Evolutionary conservation across 108 stramenopile species (phyloP).

Genomic region (Seminavis robusta): DNA sequence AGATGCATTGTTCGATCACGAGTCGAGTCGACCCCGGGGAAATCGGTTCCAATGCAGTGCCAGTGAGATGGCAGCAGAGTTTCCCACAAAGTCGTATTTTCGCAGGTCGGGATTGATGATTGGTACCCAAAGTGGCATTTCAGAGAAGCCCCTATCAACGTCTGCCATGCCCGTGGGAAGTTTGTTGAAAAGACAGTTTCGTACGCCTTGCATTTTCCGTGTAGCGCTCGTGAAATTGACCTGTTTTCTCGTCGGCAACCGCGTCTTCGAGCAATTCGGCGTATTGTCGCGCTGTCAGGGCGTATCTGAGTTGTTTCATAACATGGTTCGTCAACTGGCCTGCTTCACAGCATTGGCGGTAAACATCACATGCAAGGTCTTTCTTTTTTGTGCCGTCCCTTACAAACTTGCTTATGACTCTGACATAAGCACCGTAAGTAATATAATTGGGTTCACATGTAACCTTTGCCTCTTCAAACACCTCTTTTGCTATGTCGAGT

Average conservation of each 20-base stretch:
- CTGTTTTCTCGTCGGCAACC: constrained; percentile 11
- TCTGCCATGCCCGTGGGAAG: no score
- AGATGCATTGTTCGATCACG: no score
- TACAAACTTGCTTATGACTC: constrained; percentile 8
- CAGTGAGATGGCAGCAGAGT: no score
- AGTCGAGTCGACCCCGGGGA: no score
- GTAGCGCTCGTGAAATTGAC: constrained; percentile 6
- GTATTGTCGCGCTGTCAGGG: constrained; percentile 13
- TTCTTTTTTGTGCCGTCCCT: background rate
- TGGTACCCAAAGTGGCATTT: no score
- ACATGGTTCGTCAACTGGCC: constrained; percentile 13
- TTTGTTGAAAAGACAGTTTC: constrained; percentile 5
- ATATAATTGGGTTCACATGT: constrained; percentile 23
- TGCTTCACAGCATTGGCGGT: constrained; percentile 27
- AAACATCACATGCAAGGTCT: no score
- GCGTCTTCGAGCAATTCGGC: constrained; percentile 8
- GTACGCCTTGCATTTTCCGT: constrained; percentile 5
- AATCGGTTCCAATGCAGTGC: no score
- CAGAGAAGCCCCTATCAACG: no score
- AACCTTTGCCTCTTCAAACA: constrained; percentile 24
- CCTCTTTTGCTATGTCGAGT: constrained; percentile 6
- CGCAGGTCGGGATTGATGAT: no score
- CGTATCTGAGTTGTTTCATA: constrained; percentile 18
- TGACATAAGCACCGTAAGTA: constrained; percentile 17
- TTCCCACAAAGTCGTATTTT: no score